Conservation (phyloP, 768 basidiomycete genomes). For the Mycena polygramma region DNA sequence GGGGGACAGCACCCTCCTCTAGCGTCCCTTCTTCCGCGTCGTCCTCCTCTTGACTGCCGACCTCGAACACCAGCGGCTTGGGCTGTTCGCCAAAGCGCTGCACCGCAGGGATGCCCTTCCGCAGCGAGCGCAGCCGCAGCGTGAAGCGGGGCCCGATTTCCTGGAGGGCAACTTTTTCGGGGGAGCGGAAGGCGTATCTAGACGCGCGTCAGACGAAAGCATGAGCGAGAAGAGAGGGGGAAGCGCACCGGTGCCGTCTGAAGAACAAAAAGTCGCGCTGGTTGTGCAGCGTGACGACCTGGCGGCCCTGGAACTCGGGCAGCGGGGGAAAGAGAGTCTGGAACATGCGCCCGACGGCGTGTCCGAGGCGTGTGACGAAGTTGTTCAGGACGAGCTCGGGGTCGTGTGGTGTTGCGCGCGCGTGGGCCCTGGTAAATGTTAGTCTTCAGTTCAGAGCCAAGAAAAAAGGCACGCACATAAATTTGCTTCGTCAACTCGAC, state of each 20-base stretch:
- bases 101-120: conserved; percentile 90
- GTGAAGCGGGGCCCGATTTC: conserved; percentile 99
- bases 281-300: conserved; percentile 97
- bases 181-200: conserved; percentile 92
- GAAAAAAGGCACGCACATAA: conserved; percentile 67
- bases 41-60: conserved; percentile 52
- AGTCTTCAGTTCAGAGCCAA: neutral
- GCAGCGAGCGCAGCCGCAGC: conserved; percentile 89
- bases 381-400: conserved; percentile 96
- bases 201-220: too few species aligned
- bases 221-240: conserved; percentile 22
- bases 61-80: conserved; percentile 67
- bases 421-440: conserved; percentile 92
- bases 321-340: conserved; percentile 96
- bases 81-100: conserved; percentile 75
- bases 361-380: conserved; percentile 94
- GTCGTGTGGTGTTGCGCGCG: conserved; percentile 90
- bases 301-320: conserved; percentile 95
- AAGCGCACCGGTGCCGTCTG: conserved; percentile 86
- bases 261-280: conserved; percentile 99
- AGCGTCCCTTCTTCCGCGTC: conserved; percentile 42
- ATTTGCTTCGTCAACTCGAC: conserved; percentile 90
- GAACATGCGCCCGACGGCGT: conserved; percentile 94
- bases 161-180: conserved; percentile 92
- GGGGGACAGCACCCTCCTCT: conserved; percentile 34